Base-by-base conservation (phyloP, 768 basidiomycete species). In the Agaricus blazei region DNA sequence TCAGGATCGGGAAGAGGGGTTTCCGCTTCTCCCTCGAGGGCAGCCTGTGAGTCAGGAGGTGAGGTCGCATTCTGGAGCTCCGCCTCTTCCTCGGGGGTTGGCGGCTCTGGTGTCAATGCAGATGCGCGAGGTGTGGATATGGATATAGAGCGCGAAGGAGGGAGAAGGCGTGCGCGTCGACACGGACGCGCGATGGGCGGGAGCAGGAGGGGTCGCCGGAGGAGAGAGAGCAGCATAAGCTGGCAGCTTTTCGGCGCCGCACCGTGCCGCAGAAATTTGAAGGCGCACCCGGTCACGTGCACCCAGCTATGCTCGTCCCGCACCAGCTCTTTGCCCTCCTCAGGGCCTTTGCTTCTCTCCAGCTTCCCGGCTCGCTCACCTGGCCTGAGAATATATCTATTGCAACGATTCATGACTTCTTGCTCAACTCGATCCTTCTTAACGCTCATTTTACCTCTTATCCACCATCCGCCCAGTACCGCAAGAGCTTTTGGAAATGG, bases 401-500 rank as follows among this genome's bases (percentile, higher is more conserved):
- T 36, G 28, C 58, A 19, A 58, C 62, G n/a, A 64, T 81, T 29
- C 85, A 90, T 58, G 61, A 71, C 3, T 85, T 85, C 62, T 64
- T 90, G 23, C 63, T 90, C 52, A 63, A 73, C 27, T 62, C 65
- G 23, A 67, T 92, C 48, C 69, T 90, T 15, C 62, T 77, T 7
- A 75, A 77, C 60, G 58, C 67, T 6, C 85, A 87, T 62, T 77
- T 88, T 40, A 60, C 67, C 49, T 61, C 62, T 27, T 89, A 84
- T 61, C 79, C 88, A 3, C 87, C 88, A 0, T 85, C 88, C 0
- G 58, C 60, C 15, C 73, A 80, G 59, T 89, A 86, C 59, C 87
- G 87, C 58, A 70, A 70, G 47, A 57, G 65, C 2, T 92, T 90
- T 64, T 91, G 88, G 88, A 91, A 90, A 68, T 85, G 84, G 80